Evolutionary conservation across 2,329 filamentous ascomycete genomes (phyloP), one percentile per base, ranked within the genome.

Genomic region (Sporothrix humicola): DNA sequence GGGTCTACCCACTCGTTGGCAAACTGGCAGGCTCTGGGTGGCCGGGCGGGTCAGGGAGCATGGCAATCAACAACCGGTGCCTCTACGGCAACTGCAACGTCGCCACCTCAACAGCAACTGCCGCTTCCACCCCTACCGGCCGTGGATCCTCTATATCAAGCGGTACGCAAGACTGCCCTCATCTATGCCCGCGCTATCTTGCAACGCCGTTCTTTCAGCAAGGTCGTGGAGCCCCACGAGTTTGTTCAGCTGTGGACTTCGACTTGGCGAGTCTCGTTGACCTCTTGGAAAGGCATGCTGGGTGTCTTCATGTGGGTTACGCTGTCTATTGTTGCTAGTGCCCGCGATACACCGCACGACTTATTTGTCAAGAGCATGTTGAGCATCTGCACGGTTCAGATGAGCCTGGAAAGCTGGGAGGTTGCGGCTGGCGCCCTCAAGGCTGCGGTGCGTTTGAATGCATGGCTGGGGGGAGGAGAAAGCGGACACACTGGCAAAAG

Each of bases 241-340:
- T 83, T 86, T 73, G 72, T 80, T 10, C 77, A 78, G 59, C 81
- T 88, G 5, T 88, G 86, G 86, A 80, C 79, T 15, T 82, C 82
- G 2, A 80, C 83, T 12, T 87, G 86, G 86, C 80, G 82, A 20
- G 82, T 86, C 4, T 82, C 84, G 1, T 79, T 87, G 48, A 78
- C 82, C 2, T 81, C 80, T 5, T 87, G 86, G 85, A 84, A 84
- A 73, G 78, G 80, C 2, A 80, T 85, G 31, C 79, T 86, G 15
- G 86, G 86, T 46, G 82, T 88, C 15, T 85, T 85, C 72, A 79
- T 82, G 69, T 88, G 86, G 86, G 79, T 86, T 31, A 79, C 85
- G 75, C 75, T 87, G 65, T 81, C 82, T 9, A 78, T 87, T 10
- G 79, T 82, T 17, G 50, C 74, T 5, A 73, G 81, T 50, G 82